Percentiles rank a stretch among this genome's conserved stretches.
phyloP scores from a whole-genome alignment of 139 green algal species.

The Coelastrella sp. region DNA sequence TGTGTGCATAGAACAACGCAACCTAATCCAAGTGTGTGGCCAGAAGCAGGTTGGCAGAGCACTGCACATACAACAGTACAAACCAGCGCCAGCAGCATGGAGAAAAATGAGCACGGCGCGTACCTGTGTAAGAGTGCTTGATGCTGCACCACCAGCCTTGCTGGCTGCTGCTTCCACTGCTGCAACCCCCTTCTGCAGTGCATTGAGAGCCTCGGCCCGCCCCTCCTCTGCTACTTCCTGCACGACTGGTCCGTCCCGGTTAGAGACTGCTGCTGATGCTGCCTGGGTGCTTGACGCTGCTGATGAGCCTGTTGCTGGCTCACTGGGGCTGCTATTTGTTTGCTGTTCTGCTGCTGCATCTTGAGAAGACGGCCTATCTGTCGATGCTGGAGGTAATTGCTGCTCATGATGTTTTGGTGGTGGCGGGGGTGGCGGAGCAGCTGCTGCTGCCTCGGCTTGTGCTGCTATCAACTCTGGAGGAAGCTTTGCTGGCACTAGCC shows the following conservation, averaged over 20 bases:
- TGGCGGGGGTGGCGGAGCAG: neutral
- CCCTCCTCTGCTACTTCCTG: neutral
- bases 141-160: neutral
- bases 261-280: neutral
- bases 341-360: neutral
- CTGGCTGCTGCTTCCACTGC: neutral
- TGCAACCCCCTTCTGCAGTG: no score
- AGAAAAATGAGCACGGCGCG: neutral
- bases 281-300: neutral
- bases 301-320: neutral
- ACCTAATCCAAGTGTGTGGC: no score
- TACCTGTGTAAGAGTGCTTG: neutral
- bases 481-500: neutral
- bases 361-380: no score
- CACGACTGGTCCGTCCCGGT: no score
- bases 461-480: neutral
- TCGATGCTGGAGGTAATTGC: no score
- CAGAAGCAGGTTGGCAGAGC: no score
- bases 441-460: neutral
- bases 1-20: no score
- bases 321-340: neutral
- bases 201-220: no score
- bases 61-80: no score
- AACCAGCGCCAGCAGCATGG: no score
- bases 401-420: neutral